Conservation (phyloP, 2,329 filamentous ascomycete genomes). For the Eurotiales sp. region DNA sequence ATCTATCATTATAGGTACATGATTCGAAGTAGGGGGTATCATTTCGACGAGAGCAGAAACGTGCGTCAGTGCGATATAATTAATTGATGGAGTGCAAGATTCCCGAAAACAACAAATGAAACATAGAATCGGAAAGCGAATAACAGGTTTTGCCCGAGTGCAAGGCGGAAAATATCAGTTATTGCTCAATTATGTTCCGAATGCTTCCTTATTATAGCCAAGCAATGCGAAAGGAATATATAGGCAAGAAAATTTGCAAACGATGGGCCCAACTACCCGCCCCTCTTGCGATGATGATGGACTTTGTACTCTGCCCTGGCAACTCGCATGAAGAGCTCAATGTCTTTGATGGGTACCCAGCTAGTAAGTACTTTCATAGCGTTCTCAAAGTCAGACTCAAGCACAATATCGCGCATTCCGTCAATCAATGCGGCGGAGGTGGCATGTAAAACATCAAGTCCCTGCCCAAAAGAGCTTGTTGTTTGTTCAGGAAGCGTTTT, state of each 20-base stretch:
- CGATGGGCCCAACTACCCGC: not conserved
- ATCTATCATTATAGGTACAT: too few species aligned
- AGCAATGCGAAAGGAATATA: not conserved
- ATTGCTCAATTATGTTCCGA: not conserved
- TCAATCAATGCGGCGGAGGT: slow-evolving; percentile 86
- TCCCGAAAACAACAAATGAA: not conserved
- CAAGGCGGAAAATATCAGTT: too few species aligned
- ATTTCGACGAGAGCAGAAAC: not conserved
- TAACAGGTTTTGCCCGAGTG: too few species aligned
- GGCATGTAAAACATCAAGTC: slow-evolving; percentile 85
- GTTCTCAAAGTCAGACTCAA: slow-evolving; percentile 95
- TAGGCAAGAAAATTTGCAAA: not conserved
- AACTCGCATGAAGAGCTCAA: slow-evolving; percentile 88
- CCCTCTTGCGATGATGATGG: slow-evolving; percentile 48
- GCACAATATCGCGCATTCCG: slow-evolving; percentile 78
- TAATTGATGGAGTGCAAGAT: too few species aligned
- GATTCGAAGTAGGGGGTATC: not conserved
- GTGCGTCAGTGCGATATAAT: not conserved
- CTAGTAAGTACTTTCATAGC: slow-evolving; percentile 95
- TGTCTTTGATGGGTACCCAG: slow-evolving; percentile 90
- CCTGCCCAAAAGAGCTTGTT: slow-evolving; percentile 51
- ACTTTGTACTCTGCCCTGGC: slow-evolving; percentile 82
- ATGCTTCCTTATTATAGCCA: too few species aligned
- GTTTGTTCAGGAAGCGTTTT: not conserved
- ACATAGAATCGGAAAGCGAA: not conserved